Percentiles rank a stretch among this genome's conserved stretches.
These are phyloP conservation scores for Kuraishia molischiana DNA, from an alignment of 805 yeast species.

Conservation along the genomic window DNA sequence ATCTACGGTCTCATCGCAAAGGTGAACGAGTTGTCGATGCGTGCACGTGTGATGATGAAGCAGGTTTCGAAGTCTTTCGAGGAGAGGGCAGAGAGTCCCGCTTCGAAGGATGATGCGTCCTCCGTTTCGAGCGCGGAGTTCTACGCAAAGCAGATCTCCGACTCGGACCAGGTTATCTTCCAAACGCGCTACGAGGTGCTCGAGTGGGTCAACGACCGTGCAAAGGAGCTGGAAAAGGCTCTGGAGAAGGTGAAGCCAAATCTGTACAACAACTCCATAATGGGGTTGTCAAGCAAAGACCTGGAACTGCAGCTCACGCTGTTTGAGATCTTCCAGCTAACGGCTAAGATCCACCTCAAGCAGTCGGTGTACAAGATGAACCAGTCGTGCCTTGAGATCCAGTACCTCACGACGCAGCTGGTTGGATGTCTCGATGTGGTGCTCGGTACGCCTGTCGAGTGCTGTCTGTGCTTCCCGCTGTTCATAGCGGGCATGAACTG, in stretches of 20 bases:
- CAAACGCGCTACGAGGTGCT: conserved; percentile 22
- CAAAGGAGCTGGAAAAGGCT: conserved; percentile 33
- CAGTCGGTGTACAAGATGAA: conserved; percentile 54
- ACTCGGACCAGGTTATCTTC: conserved; percentile 3
- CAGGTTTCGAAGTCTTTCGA: conserved; percentile 16
- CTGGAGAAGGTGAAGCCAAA: conserved; percentile 46
- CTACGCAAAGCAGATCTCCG: background rate
- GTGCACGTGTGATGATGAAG: conserved; percentile 29
- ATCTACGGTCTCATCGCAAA: conserved; percentile 61
- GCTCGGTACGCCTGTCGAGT: conserved; percentile 58
- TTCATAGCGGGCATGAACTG: conserved; percentile 72
- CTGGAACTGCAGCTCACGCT: conserved; percentile 57
- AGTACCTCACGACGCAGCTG: conserved; percentile 43
- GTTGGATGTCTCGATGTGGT: conserved; percentile 49
- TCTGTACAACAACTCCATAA: conserved; percentile 33
- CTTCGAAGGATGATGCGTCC: conserved; percentile 6
- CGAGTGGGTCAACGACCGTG: conserved; percentile 21
- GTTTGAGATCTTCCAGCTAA: conserved; percentile 62
- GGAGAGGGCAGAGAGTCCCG: conserved; percentile 6
- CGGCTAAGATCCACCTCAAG: conserved; percentile 57
- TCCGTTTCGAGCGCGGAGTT: conserved; percentile 3
- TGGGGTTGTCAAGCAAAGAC: conserved; percentile 29
- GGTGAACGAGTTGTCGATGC: conserved; percentile 50
- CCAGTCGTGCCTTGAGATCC: conserved; percentile 56
- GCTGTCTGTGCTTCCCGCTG: conserved; percentile 65